phyloP scores from a whole-genome alignment of 2,329 filamentous ascomycete species.

The Neospermospora avenae region DNA sequence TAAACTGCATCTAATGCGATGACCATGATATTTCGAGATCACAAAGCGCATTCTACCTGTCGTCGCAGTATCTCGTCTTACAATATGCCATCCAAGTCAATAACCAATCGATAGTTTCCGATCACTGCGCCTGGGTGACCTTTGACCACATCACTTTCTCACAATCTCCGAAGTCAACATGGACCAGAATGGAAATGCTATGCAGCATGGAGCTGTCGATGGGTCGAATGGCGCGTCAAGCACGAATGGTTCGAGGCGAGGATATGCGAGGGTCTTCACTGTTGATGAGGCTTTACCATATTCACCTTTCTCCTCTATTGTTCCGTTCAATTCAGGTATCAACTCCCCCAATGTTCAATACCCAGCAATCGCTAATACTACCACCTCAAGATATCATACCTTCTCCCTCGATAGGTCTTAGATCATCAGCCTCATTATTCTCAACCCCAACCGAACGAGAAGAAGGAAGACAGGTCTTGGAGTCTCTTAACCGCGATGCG shows the following conservation, averaged over 20 bases:
- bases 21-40: constrained; percentile 4
- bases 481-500: constrained; percentile 70
- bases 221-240: constrained; percentile 20
- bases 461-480: constrained; percentile 51
- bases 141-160: not conserved
- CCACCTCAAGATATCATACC: constrained; percentile 57
- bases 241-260: constrained; percentile 12
- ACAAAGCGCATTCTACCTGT: not conserved
- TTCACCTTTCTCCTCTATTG: constrained; percentile 75
- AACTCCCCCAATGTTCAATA: not conserved
- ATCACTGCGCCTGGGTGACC: not conserved
- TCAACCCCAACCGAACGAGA: constrained; percentile 51
- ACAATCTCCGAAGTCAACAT: constrained; percentile 24
- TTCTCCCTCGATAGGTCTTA: constrained; percentile 57
- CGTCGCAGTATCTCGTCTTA: not conserved
- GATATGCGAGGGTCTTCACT: constrained; percentile 48
- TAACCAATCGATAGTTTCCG: not conserved
- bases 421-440: constrained; percentile 50
- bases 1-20: constrained; percentile 6
- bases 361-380: constrained; percentile 18
- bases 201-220: constrained; percentile 23
- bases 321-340: constrained; percentile 72
- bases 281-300: constrained; percentile 78
- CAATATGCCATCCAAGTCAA: not conserved
- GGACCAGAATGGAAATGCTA: constrained; percentile 28